These are phyloP conservation scores for Potentilla sterilis DNA, from an alignment of 306 rosid species.

Conservation along the genomic window DNA sequence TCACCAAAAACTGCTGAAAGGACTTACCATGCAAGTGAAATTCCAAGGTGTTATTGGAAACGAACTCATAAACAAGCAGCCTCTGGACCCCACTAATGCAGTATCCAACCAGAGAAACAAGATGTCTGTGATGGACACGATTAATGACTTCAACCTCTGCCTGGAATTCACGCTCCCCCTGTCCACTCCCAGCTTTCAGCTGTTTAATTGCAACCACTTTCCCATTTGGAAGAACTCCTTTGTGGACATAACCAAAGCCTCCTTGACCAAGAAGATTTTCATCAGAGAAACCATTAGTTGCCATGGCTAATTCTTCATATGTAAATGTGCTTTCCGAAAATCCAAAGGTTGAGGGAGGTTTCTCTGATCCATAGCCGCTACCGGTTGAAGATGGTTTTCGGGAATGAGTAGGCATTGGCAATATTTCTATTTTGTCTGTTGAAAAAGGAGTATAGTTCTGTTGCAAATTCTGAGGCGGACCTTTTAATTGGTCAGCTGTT, in stretches of 20 bases:
- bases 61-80: conserved; percentile 64
- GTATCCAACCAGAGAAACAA: conserved; percentile 62
- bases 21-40: conserved; percentile 61
- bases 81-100: conserved; percentile 47
- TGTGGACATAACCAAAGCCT: conserved; percentile 64
- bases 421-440: conserved; percentile 15
- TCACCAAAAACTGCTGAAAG: background rate
- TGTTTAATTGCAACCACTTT: conserved; percentile 64
- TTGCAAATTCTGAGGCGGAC: conserved; percentile 30
- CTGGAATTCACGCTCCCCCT: conserved; percentile 68
- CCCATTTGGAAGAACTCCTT: conserved; percentile 65
- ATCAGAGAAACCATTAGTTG: conserved; percentile 50
- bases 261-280: conserved; percentile 66
- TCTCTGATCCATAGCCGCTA: conserved; percentile 26
- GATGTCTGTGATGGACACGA: conserved; percentile 67
- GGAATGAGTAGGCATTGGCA: conserved; percentile 23
- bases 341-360: conserved; percentile 29
- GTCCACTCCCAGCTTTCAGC: conserved; percentile 52
- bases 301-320: conserved; percentile 45
- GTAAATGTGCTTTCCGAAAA: conserved; percentile 46
- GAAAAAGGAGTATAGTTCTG: conserved; percentile 21
- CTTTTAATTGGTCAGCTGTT: conserved; percentile 41
- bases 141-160: conserved; percentile 67
- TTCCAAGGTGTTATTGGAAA: conserved; percentile 46
- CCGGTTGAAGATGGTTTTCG: background rate